Evolutionary conservation across 2,329 filamentous ascomycete genomes (phyloP), one percentile per base, ranked within the genome.

Genomic region (Gliomastix tumulicola): DNA sequence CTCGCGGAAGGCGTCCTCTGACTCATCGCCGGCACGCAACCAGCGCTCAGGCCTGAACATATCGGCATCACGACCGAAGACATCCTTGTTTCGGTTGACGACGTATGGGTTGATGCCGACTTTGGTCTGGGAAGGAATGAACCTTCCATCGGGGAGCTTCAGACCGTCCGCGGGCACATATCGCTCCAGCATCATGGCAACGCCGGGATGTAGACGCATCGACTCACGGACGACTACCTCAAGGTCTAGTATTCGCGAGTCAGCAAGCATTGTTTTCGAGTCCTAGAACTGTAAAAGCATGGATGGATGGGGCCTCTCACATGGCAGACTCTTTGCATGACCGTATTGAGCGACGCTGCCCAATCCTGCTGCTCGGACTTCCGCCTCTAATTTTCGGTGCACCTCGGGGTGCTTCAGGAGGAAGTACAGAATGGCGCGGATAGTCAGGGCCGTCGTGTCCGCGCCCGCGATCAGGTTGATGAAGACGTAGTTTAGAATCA

Each of bases 221-320:
- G 63, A 57, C 48, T 76, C 72, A 19, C 63, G 64, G 16, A 74
- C 54, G 4, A 69, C 62, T 1, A 70, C 68, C 28, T 63, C 54
- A 4, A 71, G 50, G 41, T 65, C 34, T 34, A 16, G 13, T 10
- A 12, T 16, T n/a, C n/a, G 12, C 12, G 18, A 16, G 30, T 32
- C 18, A 32, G 11, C 12, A 32, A 3, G 11, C n/a, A 19, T 32
- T 17, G 23, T 25, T 25, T 9, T n/a, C 15, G 13, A 32, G 13
- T 9, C 7, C 18, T 13, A 7, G 18, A 32, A 5, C 12, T 15
- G 30, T 15, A 12, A 15, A 18, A 32, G 25, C n/a, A 4, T 28
- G 7, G n/a, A 5, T 13, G 25, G 25, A 5, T 10, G n/a, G 30
- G 12, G 20, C 12, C 25, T 25, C 33, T 37, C n/a, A 37, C 35